Base-by-base conservation (phyloP, 1,284 basidiomycete genomes). In the Xanthoconium separans region DNA sequence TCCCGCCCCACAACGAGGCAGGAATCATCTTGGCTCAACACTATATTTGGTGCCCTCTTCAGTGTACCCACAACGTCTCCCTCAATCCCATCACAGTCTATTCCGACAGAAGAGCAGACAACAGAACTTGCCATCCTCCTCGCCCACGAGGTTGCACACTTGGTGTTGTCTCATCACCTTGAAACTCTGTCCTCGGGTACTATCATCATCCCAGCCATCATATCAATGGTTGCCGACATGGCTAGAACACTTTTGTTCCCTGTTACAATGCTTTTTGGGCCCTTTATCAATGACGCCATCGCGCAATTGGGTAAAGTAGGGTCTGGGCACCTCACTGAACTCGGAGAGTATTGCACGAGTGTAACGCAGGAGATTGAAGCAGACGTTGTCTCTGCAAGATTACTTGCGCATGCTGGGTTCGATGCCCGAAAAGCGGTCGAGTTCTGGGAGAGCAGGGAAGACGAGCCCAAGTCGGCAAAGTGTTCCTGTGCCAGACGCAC, bases 231-330 rank as follows among this genome's bases (percentile, higher is more conserved):
- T 10, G 77, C 89, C 15, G 93, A 95, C 68, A 64, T 93, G 22
- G 65, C 87, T 30, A 79, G 93, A 42, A 85, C 91, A 3, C 69
- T 93, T 41, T 73, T 93, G 16, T 95, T 93, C 73, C 93, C 93
- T 0, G 66, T 95, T 44, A 96, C 93, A 12, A 89, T 93, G 84
- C 65, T 95, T 30, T 87, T 94, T 53, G 93, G 93, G 0, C 93
- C 93, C 1, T 93, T 94, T 62, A 84, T 95, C 47, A 94, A 94
- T 64, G 93, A 95, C 62, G 93, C 91, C 1, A 80, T 96, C 9
- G 91, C 87, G 0, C 85, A 90, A 54, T 64, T 93, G 47, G 89
- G 90, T 27, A 86, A 85, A 65, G 77, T 87, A 2, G 85, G 89
- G 5, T 83, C 86, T 7, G 81, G 84, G 6, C 91, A 93, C 64